These are phyloP conservation scores for Aspergillus sergii DNA, from an alignment of 2,329 filamentous ascomycete genomes.

Conservation along the genomic window DNA sequence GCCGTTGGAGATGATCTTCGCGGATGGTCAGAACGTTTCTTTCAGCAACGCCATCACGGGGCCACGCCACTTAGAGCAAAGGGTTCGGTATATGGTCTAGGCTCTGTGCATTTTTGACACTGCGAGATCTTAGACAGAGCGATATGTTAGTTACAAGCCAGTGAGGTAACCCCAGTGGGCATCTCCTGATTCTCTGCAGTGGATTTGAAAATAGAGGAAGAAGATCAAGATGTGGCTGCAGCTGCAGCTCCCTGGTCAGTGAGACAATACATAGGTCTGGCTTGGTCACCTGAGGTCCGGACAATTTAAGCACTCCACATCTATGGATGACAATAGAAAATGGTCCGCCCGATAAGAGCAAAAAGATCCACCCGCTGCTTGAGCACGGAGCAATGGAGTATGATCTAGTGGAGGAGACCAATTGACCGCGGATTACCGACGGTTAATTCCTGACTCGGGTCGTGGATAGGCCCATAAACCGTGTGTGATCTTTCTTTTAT, in stretches of 20 bases:
- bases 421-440: conserved; percentile 8
- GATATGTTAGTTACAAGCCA: not conserved
- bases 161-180: conserved; percentile 7
- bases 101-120: not conserved
- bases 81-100: conserved; percentile 1
- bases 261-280: conserved; percentile 19
- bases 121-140: not conserved
- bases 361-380: conserved; percentile 15
- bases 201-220: not conserved
- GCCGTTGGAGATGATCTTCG: conserved; percentile 17
- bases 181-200: conserved; percentile 17
- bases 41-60: conserved; percentile 3
- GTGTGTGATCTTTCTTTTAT: not conserved
- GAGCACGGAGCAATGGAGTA: conserved; percentile 12
- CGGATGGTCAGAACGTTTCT: conserved; percentile 2
- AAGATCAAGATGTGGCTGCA: conserved; percentile 34
- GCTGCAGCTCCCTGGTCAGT: conserved; percentile 19
- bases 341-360: conserved; percentile 20
- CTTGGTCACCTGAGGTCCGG: conserved; percentile 21
- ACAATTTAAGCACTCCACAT: conserved; percentile 17
- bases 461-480: not conserved
- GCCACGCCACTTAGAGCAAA: conserved; percentile 4
- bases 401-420: conserved; percentile 11
- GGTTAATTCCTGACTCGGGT: conserved; percentile 6
- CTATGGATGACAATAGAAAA: conserved; percentile 11